Conservation (phyloP, 106 monocot species). For the Acanthochlamys bracteata region DNA sequence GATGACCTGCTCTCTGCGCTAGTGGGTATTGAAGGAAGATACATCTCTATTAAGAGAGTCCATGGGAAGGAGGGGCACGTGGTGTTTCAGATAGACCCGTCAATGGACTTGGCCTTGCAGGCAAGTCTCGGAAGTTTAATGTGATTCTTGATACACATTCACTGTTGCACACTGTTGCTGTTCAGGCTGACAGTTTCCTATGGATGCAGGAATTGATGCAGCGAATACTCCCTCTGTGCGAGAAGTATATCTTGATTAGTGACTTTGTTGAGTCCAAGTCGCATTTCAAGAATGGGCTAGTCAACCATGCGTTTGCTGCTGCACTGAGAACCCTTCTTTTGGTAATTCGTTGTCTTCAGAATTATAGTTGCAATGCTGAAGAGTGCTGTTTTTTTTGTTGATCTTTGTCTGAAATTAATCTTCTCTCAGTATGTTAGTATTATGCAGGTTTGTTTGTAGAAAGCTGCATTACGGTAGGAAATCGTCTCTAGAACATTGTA, state of each 20-base stretch:
- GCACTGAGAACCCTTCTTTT: slow-evolving; percentile 78
- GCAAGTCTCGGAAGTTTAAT: slow-evolving; percentile 2
- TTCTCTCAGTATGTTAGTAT: too few relatives aligned
- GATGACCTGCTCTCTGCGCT: slow-evolving; percentile 85
- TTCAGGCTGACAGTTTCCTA: neutral
- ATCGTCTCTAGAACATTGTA: too few relatives aligned
- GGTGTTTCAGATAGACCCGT: slow-evolving; percentile 66
- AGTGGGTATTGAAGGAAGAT: slow-evolving; percentile 87
- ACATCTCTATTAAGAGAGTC: slow-evolving; percentile 71
- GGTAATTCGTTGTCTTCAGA: slow-evolving; percentile 20
- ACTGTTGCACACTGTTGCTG: neutral
- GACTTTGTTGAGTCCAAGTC: slow-evolving; percentile 92
- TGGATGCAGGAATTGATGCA: slow-evolving; percentile 68
- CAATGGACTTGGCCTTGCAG: slow-evolving; percentile 88
- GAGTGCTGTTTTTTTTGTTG: neutral
- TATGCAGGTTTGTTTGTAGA: too few relatives aligned
- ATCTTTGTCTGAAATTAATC: neutral
- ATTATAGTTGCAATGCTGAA: neutral
- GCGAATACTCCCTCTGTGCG: slow-evolving; percentile 80
- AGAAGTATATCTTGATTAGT: slow-evolving; percentile 56
- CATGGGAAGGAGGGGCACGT: slow-evolving; percentile 59
- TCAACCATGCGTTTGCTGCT: slow-evolving; percentile 94
- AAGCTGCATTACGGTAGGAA: too few relatives aligned
- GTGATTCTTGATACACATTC: neutral
- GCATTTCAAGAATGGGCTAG: slow-evolving; percentile 75